Percentiles rank a stretch among this genome's conserved stretches.
Evolutionary conservation across 106 monocot species (phyloP).

Genomic region (Dendrobium chrysotoxum): DNA sequence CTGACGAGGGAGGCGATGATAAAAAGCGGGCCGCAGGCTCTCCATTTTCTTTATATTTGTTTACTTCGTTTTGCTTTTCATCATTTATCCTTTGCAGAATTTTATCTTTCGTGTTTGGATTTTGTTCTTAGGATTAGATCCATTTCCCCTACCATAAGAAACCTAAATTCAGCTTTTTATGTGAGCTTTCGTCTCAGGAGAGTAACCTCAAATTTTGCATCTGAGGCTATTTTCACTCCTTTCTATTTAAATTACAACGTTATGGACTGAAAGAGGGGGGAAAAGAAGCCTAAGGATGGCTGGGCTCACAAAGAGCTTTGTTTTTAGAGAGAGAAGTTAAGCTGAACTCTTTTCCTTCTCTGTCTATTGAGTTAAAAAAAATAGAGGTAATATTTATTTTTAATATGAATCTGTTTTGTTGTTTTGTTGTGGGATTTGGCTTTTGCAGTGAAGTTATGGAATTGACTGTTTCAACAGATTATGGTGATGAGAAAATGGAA

Average conservation of each 20-base stretch:
- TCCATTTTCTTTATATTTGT: background rate
- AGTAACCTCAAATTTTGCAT: too few species aligned
- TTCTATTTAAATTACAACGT: background rate
- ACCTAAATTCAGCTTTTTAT: background rate
- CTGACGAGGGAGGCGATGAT: background rate
- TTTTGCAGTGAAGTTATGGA: background rate
- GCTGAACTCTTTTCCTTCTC: background rate
- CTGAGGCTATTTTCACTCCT: background rate
- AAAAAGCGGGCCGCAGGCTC: conserved; percentile 10
- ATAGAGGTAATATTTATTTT: background rate
- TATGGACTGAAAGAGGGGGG: background rate
- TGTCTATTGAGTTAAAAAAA: background rate
- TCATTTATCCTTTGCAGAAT: background rate
- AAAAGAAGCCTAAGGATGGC: background rate
- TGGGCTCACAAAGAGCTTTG: background rate
- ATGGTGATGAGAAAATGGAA: background rate
- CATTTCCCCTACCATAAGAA: conserved; percentile 2
- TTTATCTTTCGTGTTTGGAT: background rate
- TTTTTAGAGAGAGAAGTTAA: too few species aligned
- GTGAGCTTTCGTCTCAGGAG: too few species aligned
- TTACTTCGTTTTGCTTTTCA: background rate
- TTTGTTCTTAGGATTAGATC: conserved; percentile 8
- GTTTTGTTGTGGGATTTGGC: background rate
- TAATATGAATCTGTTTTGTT: background rate
- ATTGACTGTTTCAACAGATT: background rate